Evolutionary conservation across 2,329 filamentous ascomycete species (phyloP), one percentile per base, ranked within the genome.

Genomic region (Coleophoma crateriformis): DNA sequence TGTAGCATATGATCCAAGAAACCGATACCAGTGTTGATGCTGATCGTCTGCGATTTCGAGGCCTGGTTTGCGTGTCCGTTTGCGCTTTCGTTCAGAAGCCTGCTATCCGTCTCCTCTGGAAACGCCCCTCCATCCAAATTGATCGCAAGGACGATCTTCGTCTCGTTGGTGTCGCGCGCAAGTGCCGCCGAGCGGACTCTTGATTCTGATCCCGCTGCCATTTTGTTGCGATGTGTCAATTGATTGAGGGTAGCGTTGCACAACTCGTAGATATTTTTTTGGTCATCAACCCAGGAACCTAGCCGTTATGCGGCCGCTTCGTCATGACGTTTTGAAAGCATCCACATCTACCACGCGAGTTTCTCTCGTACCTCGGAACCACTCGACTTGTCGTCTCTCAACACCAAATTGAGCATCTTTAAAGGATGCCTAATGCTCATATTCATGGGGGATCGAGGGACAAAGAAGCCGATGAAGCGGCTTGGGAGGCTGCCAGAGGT

Each of bases 1-100:
- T 99, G 94, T 46, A 97, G 79, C 92, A 99, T 97, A 76, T 99
- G 94, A 73, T 99, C 94, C 50, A 99, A 78, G 71, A 99, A 99
- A 52, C 94, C 94, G 68, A 99, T 95, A 57, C 94, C 94, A 0
- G 92, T 96, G 76, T 89, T 85, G 58, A 97, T 78, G 64, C 82
- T 82, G 66, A 97, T 96, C 53, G 82, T 84, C 70, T 97, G 94
- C 39, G 85, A 88, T 59, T 86, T 84, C 59, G 88, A 92, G 56
- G 83, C 76, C 71, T 99, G 92, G 1, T 85, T 85, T 32, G 94
- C 92, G 67, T 99, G 94, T 50, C 77, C 76, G 52, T 80, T 80
- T 47, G 65, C 67, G 34, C 69, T 72, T 27, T 27, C 27, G 50
- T 71, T 70, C 55, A 75, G 69, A 52, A 82, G 73, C 54, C 71